phyloP scores from a whole-genome alignment of 2,329 filamentous ascomycete genomes.

The Penicillium sp. region DNA sequence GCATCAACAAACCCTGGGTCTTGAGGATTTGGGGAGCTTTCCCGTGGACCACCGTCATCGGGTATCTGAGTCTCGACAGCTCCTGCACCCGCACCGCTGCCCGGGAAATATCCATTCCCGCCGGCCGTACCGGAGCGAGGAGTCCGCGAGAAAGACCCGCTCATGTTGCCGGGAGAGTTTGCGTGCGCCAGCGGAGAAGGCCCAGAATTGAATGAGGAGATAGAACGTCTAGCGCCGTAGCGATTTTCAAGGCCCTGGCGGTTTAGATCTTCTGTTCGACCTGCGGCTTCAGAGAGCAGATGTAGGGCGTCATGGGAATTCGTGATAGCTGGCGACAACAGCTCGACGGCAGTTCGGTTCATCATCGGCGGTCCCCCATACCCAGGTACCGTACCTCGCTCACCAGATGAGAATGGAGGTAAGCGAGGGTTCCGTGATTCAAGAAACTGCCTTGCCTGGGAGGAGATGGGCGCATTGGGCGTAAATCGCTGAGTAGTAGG shows the following conservation, averaged over 20 bases:
- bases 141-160: constrained; percentile 38
- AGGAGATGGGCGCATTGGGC: constrained; percentile 25
- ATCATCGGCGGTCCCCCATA: constrained; percentile 58
- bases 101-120: constrained; percentile 51
- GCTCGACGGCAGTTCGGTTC: constrained; percentile 60
- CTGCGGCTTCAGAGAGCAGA: constrained; percentile 81
- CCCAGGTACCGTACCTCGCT: constrained; percentile 25
- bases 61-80: constrained; percentile 30
- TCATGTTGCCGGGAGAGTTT: constrained; percentile 37
- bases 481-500: constrained; percentile 29
- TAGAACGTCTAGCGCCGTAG: constrained; percentile 40
- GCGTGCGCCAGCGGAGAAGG: constrained; percentile 39
- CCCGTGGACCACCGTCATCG: constrained; percentile 29
- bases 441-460: constrained; percentile 30
- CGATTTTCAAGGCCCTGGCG: constrained; percentile 53
- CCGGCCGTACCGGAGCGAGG: constrained; percentile 48
- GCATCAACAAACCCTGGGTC: constrained; percentile 60
- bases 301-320: constrained; percentile 92
- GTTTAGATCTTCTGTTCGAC: constrained; percentile 51
- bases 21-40: constrained; percentile 29
- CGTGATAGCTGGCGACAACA: constrained; percentile 71
- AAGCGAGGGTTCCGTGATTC: constrained; percentile 30
- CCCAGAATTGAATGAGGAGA: constrained; percentile 42
- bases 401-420: constrained; percentile 28
- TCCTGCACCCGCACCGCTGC: constrained; percentile 24